Base-by-base conservation (phyloP, 192 early-diverging fungal species). In the Podila verticillata region DNA sequence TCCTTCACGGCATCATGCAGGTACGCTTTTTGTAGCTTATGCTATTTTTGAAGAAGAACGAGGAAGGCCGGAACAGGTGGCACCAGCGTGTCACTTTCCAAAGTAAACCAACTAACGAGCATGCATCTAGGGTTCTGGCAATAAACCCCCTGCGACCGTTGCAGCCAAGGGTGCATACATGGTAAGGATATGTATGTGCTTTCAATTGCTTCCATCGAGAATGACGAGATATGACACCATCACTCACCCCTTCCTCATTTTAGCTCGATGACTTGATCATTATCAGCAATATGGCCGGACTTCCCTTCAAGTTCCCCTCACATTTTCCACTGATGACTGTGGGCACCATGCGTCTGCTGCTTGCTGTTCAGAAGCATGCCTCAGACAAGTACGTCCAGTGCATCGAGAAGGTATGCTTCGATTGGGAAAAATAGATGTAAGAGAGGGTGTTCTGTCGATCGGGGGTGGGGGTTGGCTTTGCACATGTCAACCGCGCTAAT, bases 161-260 rank as follows among this genome's bases (percentile, higher is more conserved):
- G 57, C 77, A 31, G 70, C 77, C 22, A 80, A 80, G 36, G 65
- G 70, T 7, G 8, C 61, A 6, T 80, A 80, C 48, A 80, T 80
- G 77, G 77, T 80, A 59, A 26, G 24, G 28, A 20, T 3, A 49
- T 39, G 39, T 15, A 12, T 15, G 17, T 15, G 39, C 39, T 15
- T 9, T 19, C 7, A 48, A 22, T 34, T 49, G 39, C 44, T 3
- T 20, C 12, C 15, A 39, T 3, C 9, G 51, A 7, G 17, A 22
- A 65, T 30, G 64, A 20, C 13, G 10, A 15, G 22, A 44, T 44
- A 24, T 44, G 22, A 22, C 34, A 35, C 26, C 24, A 20, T 47
- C 13, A 34, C 28, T 58, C 10, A 44, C 48, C 26, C 36, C 10
- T 17, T 48, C 13, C 44, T 44, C 59, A n/a, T 17, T 44, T 31